phyloP scores from a whole-genome alignment of 257 asterid species.

The Primulina eburnea region DNA sequence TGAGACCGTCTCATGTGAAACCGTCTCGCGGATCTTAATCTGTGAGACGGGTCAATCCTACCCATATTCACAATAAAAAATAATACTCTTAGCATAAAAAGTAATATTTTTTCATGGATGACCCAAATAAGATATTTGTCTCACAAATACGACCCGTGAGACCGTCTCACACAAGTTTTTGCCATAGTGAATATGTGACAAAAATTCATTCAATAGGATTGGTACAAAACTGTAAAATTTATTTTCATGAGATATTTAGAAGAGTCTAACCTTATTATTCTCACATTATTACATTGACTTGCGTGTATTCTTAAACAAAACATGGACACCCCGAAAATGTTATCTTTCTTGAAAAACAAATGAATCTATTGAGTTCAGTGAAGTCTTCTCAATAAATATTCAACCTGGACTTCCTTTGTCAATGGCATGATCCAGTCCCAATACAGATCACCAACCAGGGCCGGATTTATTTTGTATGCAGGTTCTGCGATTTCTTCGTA shows the following conservation, averaged over 20 bases:
- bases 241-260: too few species aligned
- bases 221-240: too few species aligned
- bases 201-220: not conserved
- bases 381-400: constrained; percentile 74
- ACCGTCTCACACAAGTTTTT: too few species aligned
- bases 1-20: too few species aligned
- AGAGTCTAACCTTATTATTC: not conserved
- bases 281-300: not conserved
- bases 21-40: too few species aligned
- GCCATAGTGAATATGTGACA: too few species aligned
- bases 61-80: too few species aligned
- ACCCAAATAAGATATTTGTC: too few species aligned
- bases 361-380: constrained; percentile 31
- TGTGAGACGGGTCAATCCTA: too few species aligned
- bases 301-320: not conserved
- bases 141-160: too few species aligned
- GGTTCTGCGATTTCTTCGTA: constrained; percentile 35
- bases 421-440: constrained; percentile 95
- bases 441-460: constrained; percentile 64
- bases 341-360: not conserved
- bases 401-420: constrained; percentile 86
- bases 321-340: not conserved
- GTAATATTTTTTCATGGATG: too few species aligned
- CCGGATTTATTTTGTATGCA: constrained; percentile 68
- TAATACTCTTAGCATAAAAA: too few species aligned